Percentiles rank a stretch among this genome's conserved stretches.
These are phyloP conservation scores for Euphorbia schlechtendalii DNA, from an alignment of 441 rosid genomes.

Conservation along the genomic window DNA sequence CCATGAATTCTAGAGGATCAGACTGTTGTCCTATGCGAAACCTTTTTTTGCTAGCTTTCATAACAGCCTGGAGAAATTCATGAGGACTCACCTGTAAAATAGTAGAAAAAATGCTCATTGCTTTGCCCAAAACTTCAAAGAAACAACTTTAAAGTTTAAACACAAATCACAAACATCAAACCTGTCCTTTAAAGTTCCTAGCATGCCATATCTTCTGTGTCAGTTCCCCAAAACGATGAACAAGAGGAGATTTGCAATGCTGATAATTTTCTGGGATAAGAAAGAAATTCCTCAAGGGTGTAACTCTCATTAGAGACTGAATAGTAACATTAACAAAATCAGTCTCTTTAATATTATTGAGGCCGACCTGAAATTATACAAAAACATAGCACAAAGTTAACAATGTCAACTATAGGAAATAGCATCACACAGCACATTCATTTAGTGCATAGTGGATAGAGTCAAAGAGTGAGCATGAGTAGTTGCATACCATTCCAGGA, in stretches of 20 bases:
- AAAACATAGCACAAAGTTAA: constrained; percentile 7
- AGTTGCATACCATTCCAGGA: constrained; percentile 73
- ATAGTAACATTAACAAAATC: constrained; percentile 97
- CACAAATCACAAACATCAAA: constrained; percentile 22
- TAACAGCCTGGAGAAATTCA: constrained; percentile 93
- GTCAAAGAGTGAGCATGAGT: neutral
- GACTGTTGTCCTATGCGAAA: constrained; percentile 87
- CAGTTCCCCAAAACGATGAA: constrained; percentile 93
- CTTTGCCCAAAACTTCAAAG: constrained; percentile 11
- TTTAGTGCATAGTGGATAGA: neutral
- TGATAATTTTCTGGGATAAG: constrained; percentile 88
- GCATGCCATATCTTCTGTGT: constrained; percentile 96
- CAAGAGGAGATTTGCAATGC: constrained; percentile 79
- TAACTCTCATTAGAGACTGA: constrained; percentile 93
- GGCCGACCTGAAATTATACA: constrained; percentile 61
- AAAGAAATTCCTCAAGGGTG: constrained; percentile 86
- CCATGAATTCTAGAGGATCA: constrained; percentile 92
- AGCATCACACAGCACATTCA: neutral
- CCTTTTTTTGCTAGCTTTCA: constrained; percentile 82
- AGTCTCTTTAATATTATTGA: constrained; percentile 89
- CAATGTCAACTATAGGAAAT: constrained; percentile 5
- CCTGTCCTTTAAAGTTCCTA: constrained; percentile 96
- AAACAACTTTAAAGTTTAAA: neutral
- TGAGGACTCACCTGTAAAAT: constrained; percentile 87
- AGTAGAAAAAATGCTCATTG: constrained; percentile 9